Evolutionary conservation across 768 basidiomycete genomes (phyloP), one percentile per base, ranked within the genome.

Genomic region (Rhodotorula babjevae): DNA sequence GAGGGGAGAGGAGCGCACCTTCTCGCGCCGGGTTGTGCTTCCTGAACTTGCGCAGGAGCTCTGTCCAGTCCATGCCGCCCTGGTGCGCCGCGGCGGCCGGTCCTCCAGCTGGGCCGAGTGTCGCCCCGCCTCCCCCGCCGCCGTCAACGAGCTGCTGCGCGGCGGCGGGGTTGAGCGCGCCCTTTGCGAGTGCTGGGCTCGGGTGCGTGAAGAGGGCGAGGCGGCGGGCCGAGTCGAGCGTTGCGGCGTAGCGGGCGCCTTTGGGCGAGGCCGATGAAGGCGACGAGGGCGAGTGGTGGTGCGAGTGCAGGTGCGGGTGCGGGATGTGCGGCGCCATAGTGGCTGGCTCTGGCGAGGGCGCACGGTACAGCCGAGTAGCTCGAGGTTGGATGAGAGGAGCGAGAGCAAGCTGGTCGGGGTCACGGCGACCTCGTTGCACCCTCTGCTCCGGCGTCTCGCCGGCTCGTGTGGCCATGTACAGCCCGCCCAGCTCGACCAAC

Each of bases 11-110:
- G 8, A 0, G 65, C 69, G n/a, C 16, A 74, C 73, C 29, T 44
- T n/a, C 21, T 44, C 69, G 47, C 15, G 10, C 6, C 14, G 63
- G 63, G 42, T 71, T 68, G 52, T 75, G 74, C 44, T 75, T 72
- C 23, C 36, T 61, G 49, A 75, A 72, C 67, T 75, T 72, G 11
- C 74, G 33, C 55, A 75, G 21, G 2, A 71, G 52, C 57, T 75
- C 71, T 15, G n/a, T 60, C 74, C 74, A 71, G 40, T 71, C 69
- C 67, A 68, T 68, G 29, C 52, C 63, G 0, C 55, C 53, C 27
- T 46, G n/a, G n/a, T n/a, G 44, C 44, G 14, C 18, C 44, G 40
- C 27, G 2, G 36, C 27, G n/a, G 53, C n/a, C 11, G 11, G 27
- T 11, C 15, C 53, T 11, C 64, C 55, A 36, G 57, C 53, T n/a